Evolutionary conservation across 2,329 filamentous ascomycete genomes (phyloP).

Genomic region (Arachnopeziza araneosa): DNA sequence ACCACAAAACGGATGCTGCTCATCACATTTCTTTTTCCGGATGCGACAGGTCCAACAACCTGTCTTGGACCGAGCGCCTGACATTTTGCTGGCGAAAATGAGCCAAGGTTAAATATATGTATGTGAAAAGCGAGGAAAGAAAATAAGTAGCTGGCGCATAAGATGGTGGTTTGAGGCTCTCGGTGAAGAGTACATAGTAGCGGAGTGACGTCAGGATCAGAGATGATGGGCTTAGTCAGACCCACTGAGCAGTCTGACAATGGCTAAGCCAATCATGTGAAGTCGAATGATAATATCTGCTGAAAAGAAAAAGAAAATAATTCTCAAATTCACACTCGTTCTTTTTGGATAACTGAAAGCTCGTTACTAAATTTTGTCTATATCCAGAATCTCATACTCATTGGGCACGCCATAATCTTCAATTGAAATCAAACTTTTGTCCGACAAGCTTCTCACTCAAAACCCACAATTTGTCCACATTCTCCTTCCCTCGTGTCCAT

Average conservation of each 20-base stretch:
- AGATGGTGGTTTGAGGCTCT: too few relatives aligned
- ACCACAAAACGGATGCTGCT: background rate
- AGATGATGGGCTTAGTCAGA: too few relatives aligned
- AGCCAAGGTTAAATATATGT: background rate
- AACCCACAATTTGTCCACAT: constrained; percentile 14
- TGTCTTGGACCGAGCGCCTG: background rate
- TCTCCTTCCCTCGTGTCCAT: constrained; percentile 9
- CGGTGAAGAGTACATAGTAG: too few relatives aligned
- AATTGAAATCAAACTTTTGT: constrained; percentile 30
- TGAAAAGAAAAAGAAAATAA: too few relatives aligned
- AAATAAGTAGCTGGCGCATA: too few relatives aligned
- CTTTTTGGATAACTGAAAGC: background rate
- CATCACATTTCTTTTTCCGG: constrained; percentile 5
- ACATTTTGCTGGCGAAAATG: background rate
- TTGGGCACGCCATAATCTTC: background rate
- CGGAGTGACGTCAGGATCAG: too few relatives aligned
- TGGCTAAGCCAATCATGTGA: too few relatives aligned
- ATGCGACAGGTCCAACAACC: background rate
- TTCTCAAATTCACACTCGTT: too few relatives aligned
- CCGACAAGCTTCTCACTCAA: constrained; percentile 21
- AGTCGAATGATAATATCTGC: too few relatives aligned
- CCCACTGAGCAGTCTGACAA: too few relatives aligned
- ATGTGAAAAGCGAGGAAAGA: too few relatives aligned
- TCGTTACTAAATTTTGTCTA: background rate
- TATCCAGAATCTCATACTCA: too few relatives aligned